These are phyloP conservation scores for Guyanaporus albipodus DNA, from an alignment of 768 basidiomycete species.

Conservation along the genomic window DNA sequence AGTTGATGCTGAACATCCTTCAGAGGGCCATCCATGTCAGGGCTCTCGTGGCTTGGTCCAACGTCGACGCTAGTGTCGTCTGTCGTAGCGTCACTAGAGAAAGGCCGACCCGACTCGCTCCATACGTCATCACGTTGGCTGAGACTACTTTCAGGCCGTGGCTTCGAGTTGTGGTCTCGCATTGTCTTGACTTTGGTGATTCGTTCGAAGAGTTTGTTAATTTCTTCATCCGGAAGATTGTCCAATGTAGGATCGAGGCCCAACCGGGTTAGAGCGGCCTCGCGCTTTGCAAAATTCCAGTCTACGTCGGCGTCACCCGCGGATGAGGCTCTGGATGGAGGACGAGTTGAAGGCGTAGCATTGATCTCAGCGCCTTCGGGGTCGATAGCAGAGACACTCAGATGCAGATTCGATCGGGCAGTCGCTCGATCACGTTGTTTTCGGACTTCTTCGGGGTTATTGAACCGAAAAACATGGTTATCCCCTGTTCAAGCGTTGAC, in stretches of 20 bases:
- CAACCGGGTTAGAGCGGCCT: slow-evolving; percentile 84
- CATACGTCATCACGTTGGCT: slow-evolving; percentile 84
- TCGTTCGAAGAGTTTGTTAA: slow-evolving; percentile 91
- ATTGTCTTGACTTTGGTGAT: slow-evolving; percentile 89
- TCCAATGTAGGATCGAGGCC: slow-evolving; percentile 89
- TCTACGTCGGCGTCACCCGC: slow-evolving; percentile 75
- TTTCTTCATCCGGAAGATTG: slow-evolving; percentile 89
- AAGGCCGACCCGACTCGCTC: slow-evolving; percentile 83
- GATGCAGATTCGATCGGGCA: slow-evolving; percentile 63
- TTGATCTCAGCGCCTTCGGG: slow-evolving; percentile 46
- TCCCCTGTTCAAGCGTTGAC: slow-evolving; percentile 55
- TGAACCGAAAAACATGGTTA: slow-evolving; percentile 97
- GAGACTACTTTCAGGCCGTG: slow-evolving; percentile 86
- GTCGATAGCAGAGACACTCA: slow-evolving; percentile 64
- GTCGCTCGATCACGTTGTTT: slow-evolving; percentile 83
- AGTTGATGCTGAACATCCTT: slow-evolving; percentile 73
- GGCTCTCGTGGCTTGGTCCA: slow-evolving; percentile 52
- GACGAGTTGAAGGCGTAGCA: slow-evolving; percentile 55
- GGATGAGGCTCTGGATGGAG: slow-evolving; percentile 70
- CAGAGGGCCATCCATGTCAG: slow-evolving; percentile 60
- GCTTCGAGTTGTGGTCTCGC: slow-evolving; percentile 73
- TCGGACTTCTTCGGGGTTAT: slow-evolving; percentile 91
- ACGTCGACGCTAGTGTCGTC: slow-evolving; percentile 86
- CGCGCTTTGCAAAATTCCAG: slow-evolving; percentile 96
- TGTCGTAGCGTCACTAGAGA: slow-evolving; percentile 73